These are phyloP conservation scores for Xylariomycetidae sp. DNA, from an alignment of 2,329 filamentous ascomycete genomes.

Conservation along the genomic window DNA sequence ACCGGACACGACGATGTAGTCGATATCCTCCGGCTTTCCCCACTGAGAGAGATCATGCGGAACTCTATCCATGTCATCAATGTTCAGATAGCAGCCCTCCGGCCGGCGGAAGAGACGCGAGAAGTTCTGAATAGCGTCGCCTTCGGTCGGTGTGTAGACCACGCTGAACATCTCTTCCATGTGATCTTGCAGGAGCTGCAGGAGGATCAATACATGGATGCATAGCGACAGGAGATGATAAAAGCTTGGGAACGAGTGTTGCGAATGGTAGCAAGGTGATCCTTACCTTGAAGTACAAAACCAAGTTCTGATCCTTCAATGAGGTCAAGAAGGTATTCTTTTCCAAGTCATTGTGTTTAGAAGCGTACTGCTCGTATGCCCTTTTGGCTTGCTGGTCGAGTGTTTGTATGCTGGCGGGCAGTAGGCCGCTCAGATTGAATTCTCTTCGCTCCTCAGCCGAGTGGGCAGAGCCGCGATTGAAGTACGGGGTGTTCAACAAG, in stretches of 20 bases:
- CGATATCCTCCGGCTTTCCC: slow-evolving; percentile 68
- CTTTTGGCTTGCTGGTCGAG: slow-evolving; percentile 72
- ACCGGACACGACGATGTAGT: slow-evolving; percentile 85
- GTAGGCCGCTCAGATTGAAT: slow-evolving; percentile 68
- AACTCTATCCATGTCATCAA: slow-evolving; percentile 62
- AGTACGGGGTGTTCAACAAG: slow-evolving; percentile 60
- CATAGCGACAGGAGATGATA: neutral
- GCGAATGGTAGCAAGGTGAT: too few species aligned
- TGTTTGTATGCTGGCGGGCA: slow-evolving; percentile 68
- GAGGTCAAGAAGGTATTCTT: slow-evolving; percentile 89
- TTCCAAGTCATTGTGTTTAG: slow-evolving; percentile 58
- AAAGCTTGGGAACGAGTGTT: neutral
- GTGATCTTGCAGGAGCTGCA: slow-evolving; percentile 67
- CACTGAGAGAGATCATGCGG: slow-evolving; percentile 64
- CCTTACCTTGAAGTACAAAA: slow-evolving; percentile 69
- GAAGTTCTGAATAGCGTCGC: slow-evolving; percentile 82
- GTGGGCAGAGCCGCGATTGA: slow-evolving; percentile 84
- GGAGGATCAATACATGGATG: slow-evolving; percentile 3
- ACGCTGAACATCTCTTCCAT: slow-evolving; percentile 84
- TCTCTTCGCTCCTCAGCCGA: slow-evolving; percentile 60
- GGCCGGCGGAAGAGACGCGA: slow-evolving; percentile 72
- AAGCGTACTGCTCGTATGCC: slow-evolving; percentile 75
- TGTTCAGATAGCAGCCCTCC: slow-evolving; percentile 77
- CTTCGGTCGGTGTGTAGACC: slow-evolving; percentile 90
- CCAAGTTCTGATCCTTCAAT: slow-evolving; percentile 79